These are phyloP conservation scores for Cercospora berteroae DNA, from an alignment of 2,329 filamentous ascomycete species.

Conservation along the genomic window DNA sequence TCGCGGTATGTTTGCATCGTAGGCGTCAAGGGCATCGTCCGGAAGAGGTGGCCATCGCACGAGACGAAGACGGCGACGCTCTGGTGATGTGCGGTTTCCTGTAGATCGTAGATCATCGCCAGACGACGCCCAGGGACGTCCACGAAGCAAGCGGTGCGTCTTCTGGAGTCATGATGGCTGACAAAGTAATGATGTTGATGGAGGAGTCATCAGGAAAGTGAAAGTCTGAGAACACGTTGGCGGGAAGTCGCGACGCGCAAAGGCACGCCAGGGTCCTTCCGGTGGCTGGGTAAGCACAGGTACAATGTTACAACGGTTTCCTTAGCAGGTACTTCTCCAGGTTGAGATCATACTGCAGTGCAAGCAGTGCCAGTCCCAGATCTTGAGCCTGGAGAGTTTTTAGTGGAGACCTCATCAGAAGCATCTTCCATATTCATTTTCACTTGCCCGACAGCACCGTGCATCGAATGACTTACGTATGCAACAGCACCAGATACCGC, in stretches of 20 bases:
- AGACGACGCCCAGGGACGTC: neutral
- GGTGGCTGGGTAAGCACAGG: neutral
- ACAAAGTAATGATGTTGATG: too few species aligned
- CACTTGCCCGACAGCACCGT: neutral
- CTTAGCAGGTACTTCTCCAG: too few species aligned
- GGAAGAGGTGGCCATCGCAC: neutral
- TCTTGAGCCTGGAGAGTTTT: too few species aligned
- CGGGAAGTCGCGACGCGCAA: neutral
- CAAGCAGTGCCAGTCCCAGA: too few species aligned
- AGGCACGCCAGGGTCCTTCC: neutral
- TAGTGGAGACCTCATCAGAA: too few species aligned
- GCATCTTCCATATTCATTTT: too few species aligned
- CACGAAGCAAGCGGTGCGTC: too few species aligned
- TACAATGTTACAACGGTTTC: neutral
- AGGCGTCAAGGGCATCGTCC: neutral
- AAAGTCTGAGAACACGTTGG: neutral
- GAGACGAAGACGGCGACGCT: neutral
- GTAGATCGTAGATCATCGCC: neutral
- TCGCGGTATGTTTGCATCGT: too few species aligned
- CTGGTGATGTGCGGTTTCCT: neutral
- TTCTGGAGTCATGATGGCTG: too few species aligned
- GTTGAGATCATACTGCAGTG: too few species aligned
- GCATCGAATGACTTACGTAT: neutral
- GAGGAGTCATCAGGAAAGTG: too few species aligned
- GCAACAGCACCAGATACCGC: too few species aligned